A percentile compares a stretch with the other conserved stretches of the same genome.
phyloP scores from a whole-genome alignment of 208 protist species.

The Leishmania tropica region DNA sequence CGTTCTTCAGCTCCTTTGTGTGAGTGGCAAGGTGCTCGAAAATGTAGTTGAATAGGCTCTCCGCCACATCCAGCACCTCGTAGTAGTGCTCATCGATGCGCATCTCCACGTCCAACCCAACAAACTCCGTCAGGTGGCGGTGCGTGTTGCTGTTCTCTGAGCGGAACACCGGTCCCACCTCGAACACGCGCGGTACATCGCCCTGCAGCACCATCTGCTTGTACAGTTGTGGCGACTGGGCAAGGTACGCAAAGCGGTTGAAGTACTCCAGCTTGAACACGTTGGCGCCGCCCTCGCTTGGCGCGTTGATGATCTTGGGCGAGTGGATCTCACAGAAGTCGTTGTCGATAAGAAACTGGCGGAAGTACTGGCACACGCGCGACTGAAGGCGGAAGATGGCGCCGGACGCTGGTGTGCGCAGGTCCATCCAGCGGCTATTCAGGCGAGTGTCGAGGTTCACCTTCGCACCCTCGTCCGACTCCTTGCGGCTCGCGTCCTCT shows the following conservation, averaged over 20 bases:
- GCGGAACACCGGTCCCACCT: constrained; percentile 98
- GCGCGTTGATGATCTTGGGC: constrained; percentile 98
- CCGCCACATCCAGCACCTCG: constrained; percentile 97
- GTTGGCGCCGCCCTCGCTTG: constrained; percentile 96
- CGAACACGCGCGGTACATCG: constrained; percentile 96
- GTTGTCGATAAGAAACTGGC: constrained; percentile 93
- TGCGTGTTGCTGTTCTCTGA: constrained; percentile 99
- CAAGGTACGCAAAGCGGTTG: constrained; percentile 94
- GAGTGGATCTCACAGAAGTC: constrained; percentile 99
- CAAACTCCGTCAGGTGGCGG: constrained; percentile 99
- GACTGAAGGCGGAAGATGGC: constrained; percentile 98
- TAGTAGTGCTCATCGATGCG: constrained; percentile 99
- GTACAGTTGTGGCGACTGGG: constrained; percentile 99
- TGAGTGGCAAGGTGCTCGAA: constrained; percentile 91
- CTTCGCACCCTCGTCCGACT: constrained; percentile 74
- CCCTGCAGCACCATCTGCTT: constrained; percentile 99
- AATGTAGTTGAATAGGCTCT: constrained; percentile 97
- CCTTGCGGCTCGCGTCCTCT: constrained; percentile 86
- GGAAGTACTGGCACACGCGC: constrained; percentile 95
- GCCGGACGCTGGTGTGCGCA: constrained; percentile 96
- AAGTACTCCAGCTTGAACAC: constrained; percentile 96
- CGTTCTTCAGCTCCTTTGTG: constrained; percentile 83
- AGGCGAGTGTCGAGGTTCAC: constrained; percentile 96
- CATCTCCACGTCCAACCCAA: constrained; percentile 99
- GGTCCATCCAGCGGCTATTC: constrained; percentile 97